These are phyloP conservation scores for Hypomontagnella monticulosa DNA, from an alignment of 495 filamentous ascomycete genomes.

Conservation along the genomic window DNA sequence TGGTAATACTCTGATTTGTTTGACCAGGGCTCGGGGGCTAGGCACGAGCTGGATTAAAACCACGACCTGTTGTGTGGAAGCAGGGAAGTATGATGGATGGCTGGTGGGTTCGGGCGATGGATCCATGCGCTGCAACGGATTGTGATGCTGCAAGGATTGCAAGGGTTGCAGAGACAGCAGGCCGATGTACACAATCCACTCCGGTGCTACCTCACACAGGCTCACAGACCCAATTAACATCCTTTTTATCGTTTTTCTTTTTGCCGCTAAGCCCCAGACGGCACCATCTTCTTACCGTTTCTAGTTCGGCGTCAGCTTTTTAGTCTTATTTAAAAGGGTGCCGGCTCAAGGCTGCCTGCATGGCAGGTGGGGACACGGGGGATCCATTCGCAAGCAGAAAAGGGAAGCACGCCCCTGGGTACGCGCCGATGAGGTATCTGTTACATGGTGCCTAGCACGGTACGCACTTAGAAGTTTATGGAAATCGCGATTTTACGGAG, in stretches of 20 bases:
- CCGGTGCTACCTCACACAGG: slow-evolving; percentile 13
- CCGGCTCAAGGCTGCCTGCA: slow-evolving; percentile 40
- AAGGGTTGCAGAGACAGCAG: slow-evolving; percentile 21
- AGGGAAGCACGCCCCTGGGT: slow-evolving; percentile 14
- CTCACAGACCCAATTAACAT: not conserved
- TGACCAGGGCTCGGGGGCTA: slow-evolving; percentile 43
- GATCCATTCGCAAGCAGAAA: slow-evolving; percentile 39
- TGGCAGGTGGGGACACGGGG: slow-evolving; percentile 30
- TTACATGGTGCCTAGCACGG: slow-evolving; percentile 9
- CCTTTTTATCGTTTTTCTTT: slow-evolving; percentile 10
- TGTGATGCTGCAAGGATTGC: slow-evolving; percentile 3
- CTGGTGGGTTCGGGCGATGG: slow-evolving; percentile 41
- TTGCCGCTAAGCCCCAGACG: slow-evolving; percentile 5
- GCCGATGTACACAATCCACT: slow-evolving; percentile 33
- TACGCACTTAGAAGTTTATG: slow-evolving; percentile 28
- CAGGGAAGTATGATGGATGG: slow-evolving; percentile 27
- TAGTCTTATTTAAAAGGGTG: slow-evolving; percentile 18
- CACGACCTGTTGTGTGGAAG: slow-evolving; percentile 29
- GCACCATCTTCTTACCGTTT: slow-evolving; percentile 13
- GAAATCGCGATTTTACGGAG: slow-evolving; percentile 40
- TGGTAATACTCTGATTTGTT: slow-evolving; percentile 46
- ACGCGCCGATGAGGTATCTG: slow-evolving; percentile 28
- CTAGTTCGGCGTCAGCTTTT: slow-evolving; percentile 15
- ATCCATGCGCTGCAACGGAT: slow-evolving; percentile 38
- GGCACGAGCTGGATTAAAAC: slow-evolving; percentile 42